phyloP scores from a whole-genome alignment of 495 filamentous ascomycete species.

The Aspergillus kassunensis region DNA sequence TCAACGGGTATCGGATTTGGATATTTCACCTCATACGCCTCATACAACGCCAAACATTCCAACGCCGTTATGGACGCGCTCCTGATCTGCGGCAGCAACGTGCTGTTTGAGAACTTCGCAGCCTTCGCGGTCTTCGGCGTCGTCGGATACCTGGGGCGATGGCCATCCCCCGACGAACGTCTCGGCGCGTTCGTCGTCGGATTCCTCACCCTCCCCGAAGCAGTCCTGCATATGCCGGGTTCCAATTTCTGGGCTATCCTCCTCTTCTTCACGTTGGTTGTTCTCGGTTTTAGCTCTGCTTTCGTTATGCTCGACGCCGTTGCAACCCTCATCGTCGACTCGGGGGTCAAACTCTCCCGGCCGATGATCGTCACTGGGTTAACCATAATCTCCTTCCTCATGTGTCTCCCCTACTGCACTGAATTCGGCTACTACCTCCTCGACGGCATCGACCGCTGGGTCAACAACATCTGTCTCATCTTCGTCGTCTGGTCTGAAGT shows the following conservation, averaged over 20 bases:
- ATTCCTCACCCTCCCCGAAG: conserved; percentile 37
- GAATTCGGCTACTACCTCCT: conserved; percentile 25
- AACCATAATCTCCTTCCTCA: conserved; percentile 24
- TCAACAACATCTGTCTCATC: conserved; percentile 25
- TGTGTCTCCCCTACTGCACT: conserved; percentile 26
- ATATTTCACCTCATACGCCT: conserved; percentile 28
- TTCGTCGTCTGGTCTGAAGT: conserved; percentile 27
- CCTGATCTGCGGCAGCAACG: conserved; percentile 34
- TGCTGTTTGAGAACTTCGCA: conserved; percentile 37
- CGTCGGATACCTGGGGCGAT: conserved; percentile 31
- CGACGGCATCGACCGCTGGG: conserved; percentile 25
- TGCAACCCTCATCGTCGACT: conserved; percentile 21
- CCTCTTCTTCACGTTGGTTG: conserved; percentile 34
- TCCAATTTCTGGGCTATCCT: conserved; percentile 38
- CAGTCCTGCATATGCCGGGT: conserved; percentile 35
- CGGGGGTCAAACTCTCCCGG: conserved; percentile 19
- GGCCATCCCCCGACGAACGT: conserved; percentile 26
- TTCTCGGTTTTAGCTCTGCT: conserved; percentile 23
- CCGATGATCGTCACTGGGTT: conserved; percentile 22
- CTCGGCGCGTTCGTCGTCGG: conserved; percentile 36
- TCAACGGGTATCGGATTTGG: conserved; percentile 26
- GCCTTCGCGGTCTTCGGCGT: conserved; percentile 42
- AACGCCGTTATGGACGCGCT: conserved; percentile 40
- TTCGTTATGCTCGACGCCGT: conserved; percentile 28
- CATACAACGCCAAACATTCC: conserved; percentile 25